Percentiles rank a stretch among this genome's conserved stretches.
These are phyloP conservation scores for Mrakia blollopis DNA, from an alignment of 768 basidiomycete genomes.

Conservation along the genomic window DNA sequence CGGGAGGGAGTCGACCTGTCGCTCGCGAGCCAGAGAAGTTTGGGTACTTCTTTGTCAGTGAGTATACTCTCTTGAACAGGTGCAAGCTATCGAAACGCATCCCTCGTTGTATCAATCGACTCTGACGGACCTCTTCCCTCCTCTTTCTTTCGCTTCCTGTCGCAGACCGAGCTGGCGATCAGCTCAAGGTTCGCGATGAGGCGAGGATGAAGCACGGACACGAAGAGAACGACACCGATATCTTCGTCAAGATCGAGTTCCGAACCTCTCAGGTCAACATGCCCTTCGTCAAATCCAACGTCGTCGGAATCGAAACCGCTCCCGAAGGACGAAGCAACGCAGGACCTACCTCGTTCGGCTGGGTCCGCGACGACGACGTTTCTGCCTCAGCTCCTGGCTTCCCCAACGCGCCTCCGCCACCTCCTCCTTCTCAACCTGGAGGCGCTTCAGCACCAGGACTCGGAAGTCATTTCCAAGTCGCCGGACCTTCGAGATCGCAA, in stretches of 20 bases:
- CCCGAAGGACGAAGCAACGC: neutral
- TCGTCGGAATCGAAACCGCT: slow-evolving; percentile 12
- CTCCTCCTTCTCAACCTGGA: neutral
- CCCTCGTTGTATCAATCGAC: neutral
- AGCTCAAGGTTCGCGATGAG: neutral
- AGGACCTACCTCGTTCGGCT: slow-evolving; percentile 24
- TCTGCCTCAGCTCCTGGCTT: neutral
- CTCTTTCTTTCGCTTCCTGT: neutral
- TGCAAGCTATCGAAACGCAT: neutral
- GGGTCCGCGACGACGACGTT: neutral
- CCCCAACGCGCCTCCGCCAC: neutral
- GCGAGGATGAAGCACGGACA: neutral
- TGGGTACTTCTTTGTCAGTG: slow-evolving; percentile 20
- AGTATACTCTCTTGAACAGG: neutral
- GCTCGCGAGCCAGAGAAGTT: slow-evolving; percentile 14
- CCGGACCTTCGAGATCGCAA: neutral
- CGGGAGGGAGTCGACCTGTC: neutral
- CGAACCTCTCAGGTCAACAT: neutral
- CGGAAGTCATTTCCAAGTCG: neutral
- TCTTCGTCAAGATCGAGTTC: slow-evolving; percentile 22
- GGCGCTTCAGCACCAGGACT: neutral
- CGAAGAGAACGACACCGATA: neutral
- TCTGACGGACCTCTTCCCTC: neutral
- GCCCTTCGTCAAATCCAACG: slow-evolving; percentile 7
- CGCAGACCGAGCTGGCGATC: slow-evolving; percentile 9